These are phyloP conservation scores for Trichoderma brevicompactum DNA, from an alignment of 2,329 filamentous ascomycete genomes.

Conservation along the genomic window DNA sequence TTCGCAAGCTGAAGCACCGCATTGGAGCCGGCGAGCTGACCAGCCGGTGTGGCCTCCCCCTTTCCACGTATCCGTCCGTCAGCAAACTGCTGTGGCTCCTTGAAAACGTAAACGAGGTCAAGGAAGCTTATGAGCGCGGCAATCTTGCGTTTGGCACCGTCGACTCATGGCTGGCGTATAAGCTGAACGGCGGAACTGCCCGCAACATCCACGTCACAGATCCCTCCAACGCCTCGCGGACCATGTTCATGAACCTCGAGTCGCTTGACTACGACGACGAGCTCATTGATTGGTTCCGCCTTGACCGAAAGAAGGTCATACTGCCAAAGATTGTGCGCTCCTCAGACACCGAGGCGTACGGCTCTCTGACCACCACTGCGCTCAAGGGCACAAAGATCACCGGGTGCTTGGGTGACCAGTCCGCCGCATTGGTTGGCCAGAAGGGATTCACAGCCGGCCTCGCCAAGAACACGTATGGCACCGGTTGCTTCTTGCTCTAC, in stretches of 20 bases:
- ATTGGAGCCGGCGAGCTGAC: slow-evolving; percentile 69
- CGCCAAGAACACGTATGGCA: slow-evolving; percentile 87
- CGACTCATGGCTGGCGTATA: slow-evolving; percentile 80
- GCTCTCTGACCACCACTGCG: slow-evolving; percentile 61
- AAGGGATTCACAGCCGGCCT: slow-evolving; percentile 75
- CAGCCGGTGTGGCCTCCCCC: slow-evolving; percentile 72
- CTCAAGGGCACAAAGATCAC: slow-evolving; percentile 72
- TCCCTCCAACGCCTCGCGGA: slow-evolving; percentile 79
- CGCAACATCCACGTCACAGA: slow-evolving; percentile 75
- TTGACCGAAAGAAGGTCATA: slow-evolving; percentile 70
- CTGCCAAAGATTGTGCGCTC: slow-evolving; percentile 80
- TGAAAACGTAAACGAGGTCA: slow-evolving; percentile 68
- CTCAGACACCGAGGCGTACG: slow-evolving; percentile 71
- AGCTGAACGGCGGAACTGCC: slow-evolving; percentile 72
- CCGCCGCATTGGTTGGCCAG: slow-evolving; percentile 78
- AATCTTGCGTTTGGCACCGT: slow-evolving; percentile 78
- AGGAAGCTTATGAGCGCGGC: slow-evolving; percentile 71
- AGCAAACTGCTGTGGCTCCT: slow-evolving; percentile 80
- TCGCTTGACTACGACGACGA: slow-evolving; percentile 75
- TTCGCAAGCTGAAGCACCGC: slow-evolving; percentile 71
- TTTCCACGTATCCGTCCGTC: slow-evolving; percentile 82
- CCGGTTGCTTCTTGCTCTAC: slow-evolving; percentile 82
- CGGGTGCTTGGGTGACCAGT: slow-evolving; percentile 81
- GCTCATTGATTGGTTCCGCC: slow-evolving; percentile 73
- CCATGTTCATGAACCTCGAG: slow-evolving; percentile 86